Evolutionary conservation across 345 rosid species (phyloP).

Genomic region (Brassica cretica): DNA sequence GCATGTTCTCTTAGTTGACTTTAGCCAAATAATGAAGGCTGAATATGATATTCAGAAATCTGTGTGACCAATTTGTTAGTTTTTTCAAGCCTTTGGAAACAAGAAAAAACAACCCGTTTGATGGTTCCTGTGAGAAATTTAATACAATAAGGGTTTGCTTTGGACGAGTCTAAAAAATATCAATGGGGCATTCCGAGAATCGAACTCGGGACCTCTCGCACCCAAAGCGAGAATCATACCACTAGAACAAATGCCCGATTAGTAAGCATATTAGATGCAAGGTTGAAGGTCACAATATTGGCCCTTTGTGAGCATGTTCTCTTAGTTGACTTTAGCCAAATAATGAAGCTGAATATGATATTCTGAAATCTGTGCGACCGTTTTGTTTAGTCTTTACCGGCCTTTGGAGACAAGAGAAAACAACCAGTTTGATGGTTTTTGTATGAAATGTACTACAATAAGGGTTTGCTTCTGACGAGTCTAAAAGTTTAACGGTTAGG

Average conservation of each 20-base stretch:
- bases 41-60: no score
- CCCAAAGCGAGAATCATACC: conserved; percentile 53
- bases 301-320: not conserved
- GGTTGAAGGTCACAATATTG: not conserved
- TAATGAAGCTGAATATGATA: not conserved
- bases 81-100: no score
- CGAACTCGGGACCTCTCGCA: not conserved
- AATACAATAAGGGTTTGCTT: no score
- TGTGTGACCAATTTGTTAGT: no score
- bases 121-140: no score
- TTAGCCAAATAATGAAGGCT: no score
- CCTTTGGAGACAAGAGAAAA: not conserved
- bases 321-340: not conserved
- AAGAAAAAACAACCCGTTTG: no score
- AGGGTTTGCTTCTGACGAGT: not conserved
- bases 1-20: no score
- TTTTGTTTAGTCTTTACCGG: no score
- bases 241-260: conserved; percentile 69
- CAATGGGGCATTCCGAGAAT: not conserved
- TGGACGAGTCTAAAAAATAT: no score
- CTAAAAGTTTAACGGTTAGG: not conserved
- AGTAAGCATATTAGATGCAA: not conserved
- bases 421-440: not conserved
- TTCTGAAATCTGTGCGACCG: not conserved
- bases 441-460: not conserved